Percentiles rank a stretch among this genome's conserved stretches.
Conservation (phyloP, 2,329 filamentous ascomycete species). For the Pseudocercospora fijiensis region DNA sequence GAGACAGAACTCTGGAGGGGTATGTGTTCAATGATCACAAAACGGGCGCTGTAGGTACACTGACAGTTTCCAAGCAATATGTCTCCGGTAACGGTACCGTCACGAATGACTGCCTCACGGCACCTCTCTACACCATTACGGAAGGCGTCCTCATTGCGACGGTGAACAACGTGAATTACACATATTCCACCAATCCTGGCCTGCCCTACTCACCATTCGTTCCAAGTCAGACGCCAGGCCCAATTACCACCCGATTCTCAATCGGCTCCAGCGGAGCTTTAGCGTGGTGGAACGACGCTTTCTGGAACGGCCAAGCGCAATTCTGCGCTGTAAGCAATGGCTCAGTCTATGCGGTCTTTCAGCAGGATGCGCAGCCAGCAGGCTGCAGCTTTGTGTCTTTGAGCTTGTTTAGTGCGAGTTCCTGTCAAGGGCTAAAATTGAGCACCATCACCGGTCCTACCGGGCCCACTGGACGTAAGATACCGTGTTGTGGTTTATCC, state of each 20-base stretch:
- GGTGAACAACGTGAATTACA: constrained; percentile 29
- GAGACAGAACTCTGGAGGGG: constrained; percentile 14
- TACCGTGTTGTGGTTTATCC: not conserved
- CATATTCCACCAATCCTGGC: constrained; percentile 32
- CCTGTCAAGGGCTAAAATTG: constrained; percentile 27
- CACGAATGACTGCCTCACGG: constrained; percentile 35
- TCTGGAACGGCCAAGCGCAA: constrained; percentile 33
- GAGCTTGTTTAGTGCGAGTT: constrained; percentile 30
- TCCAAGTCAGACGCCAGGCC: constrained; percentile 30
- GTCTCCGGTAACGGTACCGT: constrained; percentile 31
- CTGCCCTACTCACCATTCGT: constrained; percentile 29
- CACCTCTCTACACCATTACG: constrained; percentile 32
- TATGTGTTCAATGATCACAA: constrained; percentile 24
- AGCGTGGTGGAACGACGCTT: constrained; percentile 31
- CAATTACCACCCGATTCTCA: constrained; percentile 31
- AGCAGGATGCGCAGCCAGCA: constrained; percentile 27
- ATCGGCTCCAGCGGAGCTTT: constrained; percentile 26
- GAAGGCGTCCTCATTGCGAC: constrained; percentile 33
- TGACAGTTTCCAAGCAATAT: constrained; percentile 28
- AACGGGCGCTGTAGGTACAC: constrained; percentile 30
- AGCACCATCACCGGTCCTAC: constrained; percentile 26
- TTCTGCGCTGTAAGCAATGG: constrained; percentile 36
- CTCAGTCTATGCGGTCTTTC: constrained; percentile 34
- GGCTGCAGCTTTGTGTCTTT: constrained; percentile 32
- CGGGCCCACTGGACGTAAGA: constrained; percentile 9